A percentile compares a stretch with the other conserved stretches of the same genome.
These are phyloP conservation scores for Ilex paraguariensis DNA, from an alignment of 305 asterid species.

Conservation along the genomic window DNA sequence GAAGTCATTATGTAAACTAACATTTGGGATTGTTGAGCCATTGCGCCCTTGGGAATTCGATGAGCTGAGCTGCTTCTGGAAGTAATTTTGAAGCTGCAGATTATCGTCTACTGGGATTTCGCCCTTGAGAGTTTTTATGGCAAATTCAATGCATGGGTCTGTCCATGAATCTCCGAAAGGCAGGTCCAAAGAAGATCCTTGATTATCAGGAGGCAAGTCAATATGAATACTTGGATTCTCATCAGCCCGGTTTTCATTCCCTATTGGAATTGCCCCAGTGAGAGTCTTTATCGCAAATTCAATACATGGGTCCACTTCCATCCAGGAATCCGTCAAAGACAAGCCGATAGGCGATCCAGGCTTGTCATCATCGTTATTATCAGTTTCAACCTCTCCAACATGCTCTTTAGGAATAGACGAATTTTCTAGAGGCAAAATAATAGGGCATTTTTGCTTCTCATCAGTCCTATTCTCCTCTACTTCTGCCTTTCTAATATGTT, in stretches of 20 bases:
- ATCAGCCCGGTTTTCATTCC: slow-evolving; percentile 24
- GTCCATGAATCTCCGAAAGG: slow-evolving; percentile 39
- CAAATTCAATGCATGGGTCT: slow-evolving; percentile 67
- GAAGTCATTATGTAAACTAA: slow-evolving; percentile 17
- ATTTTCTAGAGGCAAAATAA: slow-evolving; percentile 11
- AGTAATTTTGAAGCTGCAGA: slow-evolving; percentile 10
- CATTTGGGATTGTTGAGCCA: slow-evolving; percentile 12
- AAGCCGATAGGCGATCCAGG: slow-evolving; percentile 22
- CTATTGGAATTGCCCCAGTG: slow-evolving; percentile 50
- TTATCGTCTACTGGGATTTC: slow-evolving; percentile 33
- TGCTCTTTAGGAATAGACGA: slow-evolving; percentile 19
- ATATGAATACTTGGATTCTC: slow-evolving; percentile 15
- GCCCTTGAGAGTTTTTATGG: slow-evolving; percentile 59
- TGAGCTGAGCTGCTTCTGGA: slow-evolving; percentile 25
- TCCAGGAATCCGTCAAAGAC: slow-evolving; percentile 36
- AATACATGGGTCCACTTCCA: slow-evolving; percentile 49
- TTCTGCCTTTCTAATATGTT: slow-evolving; percentile 13
- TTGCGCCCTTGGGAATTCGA: slow-evolving; percentile 17
- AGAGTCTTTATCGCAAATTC: slow-evolving; percentile 69
- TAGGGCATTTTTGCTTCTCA: slow-evolving; percentile 19
- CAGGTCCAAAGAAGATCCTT: slow-evolving; percentile 16
- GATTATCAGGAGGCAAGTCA: slow-evolving; percentile 18
- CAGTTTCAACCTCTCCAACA: slow-evolving; percentile 11
- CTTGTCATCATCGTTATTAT: slow-evolving; percentile 20
- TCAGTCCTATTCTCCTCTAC: slow-evolving; percentile 16